Evolutionary conservation across 1,284 basidiomycete species (phyloP).

Genomic region (Cryptococcus sp.): DNA sequence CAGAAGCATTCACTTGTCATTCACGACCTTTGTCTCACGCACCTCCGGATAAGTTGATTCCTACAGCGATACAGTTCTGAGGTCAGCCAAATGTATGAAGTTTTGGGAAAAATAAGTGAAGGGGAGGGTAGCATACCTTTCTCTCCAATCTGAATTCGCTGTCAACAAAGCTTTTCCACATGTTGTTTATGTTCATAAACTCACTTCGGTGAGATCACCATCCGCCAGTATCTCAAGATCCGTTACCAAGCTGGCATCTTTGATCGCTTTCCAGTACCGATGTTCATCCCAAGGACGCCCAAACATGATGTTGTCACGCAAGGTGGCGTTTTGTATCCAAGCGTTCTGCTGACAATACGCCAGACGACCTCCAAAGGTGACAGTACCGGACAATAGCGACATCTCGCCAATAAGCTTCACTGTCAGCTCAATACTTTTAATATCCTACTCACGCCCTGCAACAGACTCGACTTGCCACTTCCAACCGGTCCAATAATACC

Average conservation of each 20-base stretch:
- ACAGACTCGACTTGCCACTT: constrained; percentile 63
- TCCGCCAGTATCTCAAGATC: constrained; percentile 72
- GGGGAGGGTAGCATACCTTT: constrained; percentile 53
- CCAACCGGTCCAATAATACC: constrained; percentile 68
- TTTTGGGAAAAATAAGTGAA: neutral
- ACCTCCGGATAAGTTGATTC: constrained; percentile 58
- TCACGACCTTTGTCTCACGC: constrained; percentile 53
- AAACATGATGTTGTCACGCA: constrained; percentile 63
- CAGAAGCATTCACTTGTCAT: neutral
- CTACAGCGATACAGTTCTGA: constrained; percentile 12
- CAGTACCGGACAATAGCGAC: constrained; percentile 60
- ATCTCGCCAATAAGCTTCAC: constrained; percentile 66
- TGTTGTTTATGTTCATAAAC: constrained; percentile 6
- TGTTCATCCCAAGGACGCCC: constrained; percentile 68
- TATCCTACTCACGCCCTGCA: constrained; percentile 60
- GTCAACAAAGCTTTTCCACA: constrained; percentile 4
- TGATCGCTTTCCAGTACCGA: constrained; percentile 67
- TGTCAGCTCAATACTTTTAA: neutral
- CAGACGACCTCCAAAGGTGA: constrained; percentile 68
- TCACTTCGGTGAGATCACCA: constrained; percentile 68
- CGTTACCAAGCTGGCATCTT: constrained; percentile 64
- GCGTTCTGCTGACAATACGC: constrained; percentile 70
- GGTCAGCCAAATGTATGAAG: neutral
- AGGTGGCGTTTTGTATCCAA: constrained; percentile 83
- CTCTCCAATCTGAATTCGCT: constrained; percentile 61